Percentiles rank a stretch among this genome's conserved stretches.
phyloP scores from a whole-genome alignment of 1,284 basidiomycete genomes.

The Fomitopsis pinicola region DNA sequence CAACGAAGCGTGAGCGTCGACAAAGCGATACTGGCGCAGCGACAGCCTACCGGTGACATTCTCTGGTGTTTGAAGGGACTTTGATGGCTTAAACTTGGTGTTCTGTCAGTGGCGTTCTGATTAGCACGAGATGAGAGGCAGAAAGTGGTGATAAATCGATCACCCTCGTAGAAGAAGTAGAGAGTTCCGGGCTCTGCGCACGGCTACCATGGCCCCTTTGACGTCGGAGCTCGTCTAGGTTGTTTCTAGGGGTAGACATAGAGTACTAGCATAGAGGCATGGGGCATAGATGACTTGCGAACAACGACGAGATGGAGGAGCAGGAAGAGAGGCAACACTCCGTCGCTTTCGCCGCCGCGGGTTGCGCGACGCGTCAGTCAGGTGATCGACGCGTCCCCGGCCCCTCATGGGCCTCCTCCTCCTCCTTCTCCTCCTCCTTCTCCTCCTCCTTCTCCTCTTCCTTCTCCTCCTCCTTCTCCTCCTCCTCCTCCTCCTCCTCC shows the following conservation, averaged over 20 bases:
- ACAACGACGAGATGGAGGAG: background rate
- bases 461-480: no score
- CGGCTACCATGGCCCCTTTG: slow-evolving; percentile 8
- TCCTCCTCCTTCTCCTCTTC: background rate
- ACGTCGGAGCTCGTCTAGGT: slow-evolving; percentile 27
- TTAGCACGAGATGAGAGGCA: background rate
- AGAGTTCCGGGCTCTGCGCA: slow-evolving; percentile 6
- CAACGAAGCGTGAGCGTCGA: background rate
- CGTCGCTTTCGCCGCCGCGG: background rate
- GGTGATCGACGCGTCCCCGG: slow-evolving; percentile 17
- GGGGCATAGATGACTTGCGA: background rate
- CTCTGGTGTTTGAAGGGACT: slow-evolving; percentile 12
- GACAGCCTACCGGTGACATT: slow-evolving; percentile 12
- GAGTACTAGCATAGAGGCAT: background rate
- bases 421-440: no score
- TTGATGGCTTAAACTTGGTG: slow-evolving; percentile 30
- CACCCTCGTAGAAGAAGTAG: slow-evolving; percentile 14
- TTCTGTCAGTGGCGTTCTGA: slow-evolving; percentile 5
- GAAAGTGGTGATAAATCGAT: background rate
- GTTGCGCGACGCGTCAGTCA: slow-evolving; percentile 17
- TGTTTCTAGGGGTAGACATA: slow-evolving; percentile 31
- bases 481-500: background rate
- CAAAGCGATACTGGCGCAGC: background rate
- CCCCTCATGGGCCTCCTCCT: background rate
- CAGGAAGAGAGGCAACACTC: background rate